Percentiles rank a stretch among this genome's conserved stretches.
Conservation (phyloP, 1,139 yeast species). For the Geotrichum cucujoidarum region DNA sequence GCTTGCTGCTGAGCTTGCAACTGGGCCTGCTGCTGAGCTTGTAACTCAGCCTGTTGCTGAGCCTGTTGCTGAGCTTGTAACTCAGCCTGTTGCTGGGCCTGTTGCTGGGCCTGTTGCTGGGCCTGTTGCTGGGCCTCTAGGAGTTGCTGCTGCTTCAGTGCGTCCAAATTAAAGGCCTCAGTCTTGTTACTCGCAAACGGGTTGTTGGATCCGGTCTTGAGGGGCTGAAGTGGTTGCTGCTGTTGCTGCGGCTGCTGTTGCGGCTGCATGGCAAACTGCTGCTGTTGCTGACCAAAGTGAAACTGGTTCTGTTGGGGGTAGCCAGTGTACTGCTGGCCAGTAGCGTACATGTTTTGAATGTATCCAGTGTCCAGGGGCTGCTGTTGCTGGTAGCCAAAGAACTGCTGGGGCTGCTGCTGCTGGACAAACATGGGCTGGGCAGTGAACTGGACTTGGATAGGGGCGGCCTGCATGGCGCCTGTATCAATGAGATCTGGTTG, state of each 20-base stretch:
- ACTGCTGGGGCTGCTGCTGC: constrained; percentile 40
- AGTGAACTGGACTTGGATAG: constrained; percentile 21
- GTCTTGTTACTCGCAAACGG: constrained; percentile 59
- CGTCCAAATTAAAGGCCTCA: neutral
- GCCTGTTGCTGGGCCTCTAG: constrained; percentile 28
- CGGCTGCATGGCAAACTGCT: constrained; percentile 35
- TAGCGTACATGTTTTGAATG: constrained; percentile 41
- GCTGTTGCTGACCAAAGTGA: constrained; percentile 37
- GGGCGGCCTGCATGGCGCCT: constrained; percentile 16
- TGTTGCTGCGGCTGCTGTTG: constrained; percentile 36
- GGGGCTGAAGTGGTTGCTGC: constrained; percentile 48
- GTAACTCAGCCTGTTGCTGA: constrained; percentile 34
- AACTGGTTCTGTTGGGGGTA: constrained; percentile 44
- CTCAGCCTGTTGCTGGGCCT: constrained; percentile 35
- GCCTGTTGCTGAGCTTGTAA: constrained; percentile 21
- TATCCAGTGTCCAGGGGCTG: constrained; percentile 50
- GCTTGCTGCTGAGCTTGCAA: constrained; percentile 33
- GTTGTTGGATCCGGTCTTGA: constrained; percentile 80
- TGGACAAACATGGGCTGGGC: constrained; percentile 27
- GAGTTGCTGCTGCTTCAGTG: neutral
- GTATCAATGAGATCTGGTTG: constrained; percentile 30
- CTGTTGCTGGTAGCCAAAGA: constrained; percentile 74
- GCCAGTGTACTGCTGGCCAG: constrained; percentile 31
- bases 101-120: constrained; percentile 35
- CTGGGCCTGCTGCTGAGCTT: constrained; percentile 35